A percentile compares a stretch with the other conserved stretches of the same genome.
These are phyloP conservation scores for Cutaneotrichosporon sp. DNA, from an alignment of 1,284 basidiomycete species.

Conservation along the genomic window DNA sequence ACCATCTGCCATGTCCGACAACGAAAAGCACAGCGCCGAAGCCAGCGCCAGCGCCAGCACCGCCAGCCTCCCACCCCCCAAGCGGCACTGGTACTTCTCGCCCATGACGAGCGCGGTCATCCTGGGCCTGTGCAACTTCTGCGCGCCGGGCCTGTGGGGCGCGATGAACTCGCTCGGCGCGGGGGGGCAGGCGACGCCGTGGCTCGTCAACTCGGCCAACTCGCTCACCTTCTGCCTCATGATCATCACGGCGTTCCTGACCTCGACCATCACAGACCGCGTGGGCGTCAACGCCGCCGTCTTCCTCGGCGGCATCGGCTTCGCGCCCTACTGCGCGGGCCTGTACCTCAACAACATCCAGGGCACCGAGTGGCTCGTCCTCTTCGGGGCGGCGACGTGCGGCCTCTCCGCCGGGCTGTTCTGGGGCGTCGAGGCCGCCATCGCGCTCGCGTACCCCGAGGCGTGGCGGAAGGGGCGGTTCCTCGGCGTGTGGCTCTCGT, in stretches of 20 bases:
- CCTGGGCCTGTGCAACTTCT: conserved; percentile 33
- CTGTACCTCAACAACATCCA: conserved; percentile 39
- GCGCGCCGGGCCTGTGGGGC: conserved; percentile 47
- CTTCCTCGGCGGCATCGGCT: conserved; percentile 28
- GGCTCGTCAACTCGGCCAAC: conserved; percentile 47
- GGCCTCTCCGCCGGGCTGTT: conserved; percentile 45
- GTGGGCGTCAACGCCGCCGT: conserved; percentile 17
- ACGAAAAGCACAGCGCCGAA: neutral
- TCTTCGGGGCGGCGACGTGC: conserved; percentile 35
- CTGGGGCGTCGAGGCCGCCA: conserved; percentile 33
- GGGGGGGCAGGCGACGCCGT: conserved; percentile 39
- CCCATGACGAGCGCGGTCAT: neutral
- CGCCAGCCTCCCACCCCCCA: neutral
- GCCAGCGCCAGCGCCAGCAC: too few relatives aligned
- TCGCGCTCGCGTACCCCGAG: conserved; percentile 41
- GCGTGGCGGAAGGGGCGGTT: conserved; percentile 36
- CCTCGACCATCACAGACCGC: conserved; percentile 3
- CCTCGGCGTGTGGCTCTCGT: conserved; percentile 41
- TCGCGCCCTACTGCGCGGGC: conserved; percentile 41
- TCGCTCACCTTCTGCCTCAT: conserved; percentile 44
- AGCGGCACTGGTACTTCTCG: neutral
- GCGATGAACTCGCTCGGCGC: conserved; percentile 49
- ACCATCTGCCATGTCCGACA: neutral
- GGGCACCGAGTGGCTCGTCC: conserved; percentile 35
- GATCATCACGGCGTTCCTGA: conserved; percentile 23